Conservation (phyloP, 305 asterid species). For the Ajuga reptans region DNA sequence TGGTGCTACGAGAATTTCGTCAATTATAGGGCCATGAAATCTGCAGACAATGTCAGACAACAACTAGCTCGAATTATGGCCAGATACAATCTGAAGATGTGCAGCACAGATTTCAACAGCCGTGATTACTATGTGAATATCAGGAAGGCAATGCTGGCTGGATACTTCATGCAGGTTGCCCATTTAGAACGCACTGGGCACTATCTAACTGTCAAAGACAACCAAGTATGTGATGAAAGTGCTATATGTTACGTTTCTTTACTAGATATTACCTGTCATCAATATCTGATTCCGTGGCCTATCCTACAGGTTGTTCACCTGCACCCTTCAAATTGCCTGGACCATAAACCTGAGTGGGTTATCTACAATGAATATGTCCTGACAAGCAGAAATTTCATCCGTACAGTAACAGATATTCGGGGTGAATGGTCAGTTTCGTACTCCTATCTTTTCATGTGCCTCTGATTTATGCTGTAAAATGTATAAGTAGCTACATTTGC, state of each 20-base stretch:
- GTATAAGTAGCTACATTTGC: too few relatives aligned
- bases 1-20: slow-evolving; percentile 93
- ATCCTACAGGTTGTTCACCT: slow-evolving; percentile 67
- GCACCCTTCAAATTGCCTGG: slow-evolving; percentile 93
- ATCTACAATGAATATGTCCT: slow-evolving; percentile 83
- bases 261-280: neutral
- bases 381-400: slow-evolving; percentile 86
- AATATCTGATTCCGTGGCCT: neutral
- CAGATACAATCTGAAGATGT: slow-evolving; percentile 79
- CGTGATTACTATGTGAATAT: slow-evolving; percentile 90
- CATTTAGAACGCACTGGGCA: slow-evolving; percentile 88
- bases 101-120: slow-evolving; percentile 95
- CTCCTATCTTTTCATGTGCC: neutral
- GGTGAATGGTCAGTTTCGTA: slow-evolving; percentile 77
- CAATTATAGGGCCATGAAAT: slow-evolving; percentile 75
- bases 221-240: slow-evolving; percentile 46
- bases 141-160: slow-evolving; percentile 97
- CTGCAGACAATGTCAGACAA: slow-evolving; percentile 92
- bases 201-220: slow-evolving; percentile 90
- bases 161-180: slow-evolving; percentile 99
- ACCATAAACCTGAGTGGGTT: slow-evolving; percentile 96
- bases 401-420: slow-evolving; percentile 86
- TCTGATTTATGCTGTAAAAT: neutral
- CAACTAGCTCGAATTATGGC: slow-evolving; percentile 88
- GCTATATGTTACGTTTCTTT: neutral